Conservation (phyloP, 106 monocot genomes). For the Dactylorhiza incarnata region DNA sequence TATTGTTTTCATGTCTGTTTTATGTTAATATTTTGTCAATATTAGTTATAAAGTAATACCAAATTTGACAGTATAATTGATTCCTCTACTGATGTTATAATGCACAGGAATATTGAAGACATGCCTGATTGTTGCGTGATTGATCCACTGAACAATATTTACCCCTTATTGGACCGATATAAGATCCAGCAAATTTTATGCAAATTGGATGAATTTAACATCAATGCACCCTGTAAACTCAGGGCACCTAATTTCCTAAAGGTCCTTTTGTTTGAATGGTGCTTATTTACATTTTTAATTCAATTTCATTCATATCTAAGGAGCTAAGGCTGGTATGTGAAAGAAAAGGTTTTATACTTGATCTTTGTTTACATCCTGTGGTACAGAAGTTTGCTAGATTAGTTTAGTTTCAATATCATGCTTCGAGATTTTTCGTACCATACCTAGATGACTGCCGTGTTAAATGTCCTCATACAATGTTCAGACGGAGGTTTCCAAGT, state of each 20-base stretch:
- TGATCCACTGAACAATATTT: conserved; percentile 70
- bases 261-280: conserved; percentile 31
- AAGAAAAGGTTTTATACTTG: background rate
- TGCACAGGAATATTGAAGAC: conserved; percentile 56
- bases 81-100: background rate
- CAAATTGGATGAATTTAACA: conserved; percentile 43
- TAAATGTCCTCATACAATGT: too few species aligned
- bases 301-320: background rate
- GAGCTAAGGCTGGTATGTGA: background rate
- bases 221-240: conserved; percentile 30
- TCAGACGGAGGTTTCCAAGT: too few species aligned
- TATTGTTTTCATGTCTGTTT: background rate
- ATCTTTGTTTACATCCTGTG: background rate
- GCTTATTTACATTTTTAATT: conserved; percentile 4
- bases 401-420: background rate
- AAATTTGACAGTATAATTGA: background rate
- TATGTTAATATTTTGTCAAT: background rate
- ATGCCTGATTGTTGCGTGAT: conserved; percentile 55
- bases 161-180: conserved; percentile 77
- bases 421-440: too few species aligned
- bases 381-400: background rate
- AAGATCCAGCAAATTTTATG: conserved; percentile 77
- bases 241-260: conserved; percentile 71
- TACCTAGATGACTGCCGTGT: too few species aligned
- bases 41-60: background rate